Conservation (phyloP, 2,329 filamentous ascomycete genomes). For the Arthrocladium fulminans region DNA sequence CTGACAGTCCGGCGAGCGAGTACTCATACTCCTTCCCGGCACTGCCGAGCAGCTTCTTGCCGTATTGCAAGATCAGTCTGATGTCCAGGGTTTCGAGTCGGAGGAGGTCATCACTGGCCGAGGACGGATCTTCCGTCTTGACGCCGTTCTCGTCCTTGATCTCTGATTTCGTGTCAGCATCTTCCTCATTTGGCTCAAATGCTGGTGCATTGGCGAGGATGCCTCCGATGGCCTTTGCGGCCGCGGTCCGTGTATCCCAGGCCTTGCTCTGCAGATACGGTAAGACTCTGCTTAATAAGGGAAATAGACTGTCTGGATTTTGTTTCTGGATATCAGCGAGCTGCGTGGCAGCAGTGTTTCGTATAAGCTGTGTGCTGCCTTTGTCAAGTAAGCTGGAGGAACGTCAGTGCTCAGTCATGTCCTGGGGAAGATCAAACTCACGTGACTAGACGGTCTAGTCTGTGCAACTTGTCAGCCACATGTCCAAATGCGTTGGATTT, state of each 20-base stretch:
- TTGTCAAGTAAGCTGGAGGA: constrained; percentile 76
- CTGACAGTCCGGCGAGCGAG: constrained; percentile 69
- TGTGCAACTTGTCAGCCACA: constrained; percentile 27
- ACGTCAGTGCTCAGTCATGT: constrained; percentile 14
- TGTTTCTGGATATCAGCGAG: constrained; percentile 96
- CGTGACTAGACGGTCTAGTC: constrained; percentile 80
- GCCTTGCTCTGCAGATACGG: constrained; percentile 90
- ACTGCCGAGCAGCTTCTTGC: constrained; percentile 73
- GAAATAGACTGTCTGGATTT: constrained; percentile 95
- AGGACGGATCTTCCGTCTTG: constrained; percentile 32
- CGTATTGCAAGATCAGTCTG: constrained; percentile 67
- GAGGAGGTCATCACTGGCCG: constrained; percentile 53
- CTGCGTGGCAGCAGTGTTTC: constrained; percentile 94
- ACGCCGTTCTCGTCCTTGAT: constrained; percentile 32
- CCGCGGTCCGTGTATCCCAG: constrained; percentile 91
- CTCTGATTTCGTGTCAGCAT: constrained; percentile 46
- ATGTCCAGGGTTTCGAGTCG: constrained; percentile 69
- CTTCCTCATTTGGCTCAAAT: constrained; percentile 79
- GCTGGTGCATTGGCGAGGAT: constrained; percentile 81
- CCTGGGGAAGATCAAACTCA: constrained; percentile 43
- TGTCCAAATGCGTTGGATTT: constrained; percentile 5
- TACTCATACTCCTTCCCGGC: constrained; percentile 77
- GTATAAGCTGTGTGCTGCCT: constrained; percentile 88
- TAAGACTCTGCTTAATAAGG: constrained; percentile 85
- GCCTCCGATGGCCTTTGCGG: constrained; percentile 86